These are phyloP conservation scores for Fonsecaea pugnacius DNA, from an alignment of 2,329 filamentous ascomycete species.

Conservation along the genomic window DNA sequence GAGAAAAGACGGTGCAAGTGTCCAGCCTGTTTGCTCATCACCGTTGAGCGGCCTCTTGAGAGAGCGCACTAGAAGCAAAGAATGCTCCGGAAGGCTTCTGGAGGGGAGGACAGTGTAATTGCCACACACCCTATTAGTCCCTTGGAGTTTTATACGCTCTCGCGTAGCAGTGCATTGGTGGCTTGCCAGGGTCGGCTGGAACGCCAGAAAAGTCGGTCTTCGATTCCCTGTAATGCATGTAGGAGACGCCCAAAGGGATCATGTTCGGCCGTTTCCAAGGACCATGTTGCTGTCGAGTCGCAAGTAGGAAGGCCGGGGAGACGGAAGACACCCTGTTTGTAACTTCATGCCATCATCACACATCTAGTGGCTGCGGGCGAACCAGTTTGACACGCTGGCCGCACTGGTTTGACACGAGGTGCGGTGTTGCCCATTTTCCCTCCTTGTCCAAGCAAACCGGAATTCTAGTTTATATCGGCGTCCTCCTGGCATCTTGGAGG, in stretches of 20 bases:
- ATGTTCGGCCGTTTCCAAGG: not conserved
- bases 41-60: not conserved
- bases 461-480: not conserved
- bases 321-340: not conserved
- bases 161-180: not conserved
- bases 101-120: slow-evolving; percentile 10
- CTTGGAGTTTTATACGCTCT: not conserved
- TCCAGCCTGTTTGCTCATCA: not conserved
- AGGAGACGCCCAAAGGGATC: not conserved
- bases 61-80: not conserved
- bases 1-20: not conserved
- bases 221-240: not conserved
- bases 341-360: not conserved
- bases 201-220: not conserved
- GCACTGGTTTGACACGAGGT: not conserved
- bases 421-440: not conserved
- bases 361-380: not conserved
- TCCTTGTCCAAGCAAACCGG: not conserved
- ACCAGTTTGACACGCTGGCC: not conserved
- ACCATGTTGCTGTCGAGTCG: not conserved
- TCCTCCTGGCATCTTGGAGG: not conserved
- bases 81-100: slow-evolving; percentile 11
- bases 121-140: not conserved
- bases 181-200: not conserved
- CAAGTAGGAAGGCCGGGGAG: not conserved